Conservation (phyloP, 768 basidiomycete species). For the Naganishia onofrii region DNA sequence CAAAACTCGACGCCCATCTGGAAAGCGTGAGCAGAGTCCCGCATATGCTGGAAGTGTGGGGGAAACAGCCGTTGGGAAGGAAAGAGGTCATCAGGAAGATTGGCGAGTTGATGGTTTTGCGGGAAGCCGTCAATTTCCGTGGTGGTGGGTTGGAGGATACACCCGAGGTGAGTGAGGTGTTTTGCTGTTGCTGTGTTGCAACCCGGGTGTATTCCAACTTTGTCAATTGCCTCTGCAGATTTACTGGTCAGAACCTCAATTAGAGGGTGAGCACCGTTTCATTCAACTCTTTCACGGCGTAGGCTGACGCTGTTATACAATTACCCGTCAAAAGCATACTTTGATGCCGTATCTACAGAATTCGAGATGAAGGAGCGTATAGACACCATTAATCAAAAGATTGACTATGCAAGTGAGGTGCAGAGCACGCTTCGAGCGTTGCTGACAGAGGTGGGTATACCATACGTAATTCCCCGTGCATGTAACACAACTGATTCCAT, state of each 20-base stretch:
- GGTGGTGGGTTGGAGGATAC: constrained; percentile 52
- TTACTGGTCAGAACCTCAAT: constrained; percentile 88
- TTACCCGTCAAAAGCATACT: constrained; percentile 60
- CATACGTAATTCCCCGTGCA: neutral
- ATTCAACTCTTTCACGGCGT: neutral
- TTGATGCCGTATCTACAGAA: constrained; percentile 77
- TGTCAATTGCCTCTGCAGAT: constrained; percentile 58
- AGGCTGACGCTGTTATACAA: neutral
- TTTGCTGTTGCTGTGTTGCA: no score
- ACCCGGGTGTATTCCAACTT: no score
- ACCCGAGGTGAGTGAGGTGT: constrained; percentile 40
- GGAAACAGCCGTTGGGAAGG: constrained; percentile 77
- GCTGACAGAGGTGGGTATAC: constrained; percentile 68
- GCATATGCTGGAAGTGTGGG: constrained; percentile 69
- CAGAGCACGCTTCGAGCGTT: constrained; percentile 86
- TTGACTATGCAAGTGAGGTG: constrained; percentile 60
- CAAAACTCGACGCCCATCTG: constrained; percentile 75
- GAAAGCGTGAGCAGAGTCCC: constrained; percentile 78
- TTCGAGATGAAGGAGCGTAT: constrained; percentile 82
- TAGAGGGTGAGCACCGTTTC: constrained; percentile 65
- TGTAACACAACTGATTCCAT: neutral
- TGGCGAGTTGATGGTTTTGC: constrained; percentile 83
- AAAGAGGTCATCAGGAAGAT: constrained; percentile 85
- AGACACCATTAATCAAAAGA: constrained; percentile 81
- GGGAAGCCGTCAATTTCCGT: constrained; percentile 80